phyloP scores from a whole-genome alignment of 2,329 filamentous ascomycete species.

The Tolypocladium nubicola region DNA sequence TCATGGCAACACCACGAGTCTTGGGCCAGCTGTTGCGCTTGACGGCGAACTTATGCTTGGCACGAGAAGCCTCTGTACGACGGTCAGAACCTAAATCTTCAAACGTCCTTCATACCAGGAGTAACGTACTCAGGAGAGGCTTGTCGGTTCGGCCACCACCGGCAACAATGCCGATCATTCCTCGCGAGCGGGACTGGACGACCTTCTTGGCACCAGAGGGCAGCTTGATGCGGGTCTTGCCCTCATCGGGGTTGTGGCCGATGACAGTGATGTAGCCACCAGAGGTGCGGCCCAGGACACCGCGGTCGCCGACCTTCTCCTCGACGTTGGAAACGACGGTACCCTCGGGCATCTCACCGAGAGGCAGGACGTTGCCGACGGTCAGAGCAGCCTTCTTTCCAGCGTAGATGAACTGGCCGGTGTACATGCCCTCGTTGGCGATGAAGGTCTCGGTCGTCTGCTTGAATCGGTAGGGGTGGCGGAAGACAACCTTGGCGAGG shows the following conservation, averaged over 20 bases:
- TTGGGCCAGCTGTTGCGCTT: conserved; percentile 99
- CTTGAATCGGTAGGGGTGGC: conserved; percentile 97
- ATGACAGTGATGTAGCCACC: conserved; percentile 99
- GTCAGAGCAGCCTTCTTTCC: conserved; percentile 97
- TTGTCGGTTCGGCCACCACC: conserved; percentile 99
- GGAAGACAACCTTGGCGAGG: conserved; percentile 93
- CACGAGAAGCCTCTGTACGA: conserved; percentile 82
- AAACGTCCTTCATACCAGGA: neutral
- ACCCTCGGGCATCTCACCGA: conserved; percentile 93
- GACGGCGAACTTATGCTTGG: conserved; percentile 99
- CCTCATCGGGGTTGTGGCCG: conserved; percentile 96
- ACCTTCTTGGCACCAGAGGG: conserved; percentile 99
- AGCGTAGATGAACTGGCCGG: conserved; percentile 99
- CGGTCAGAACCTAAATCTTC: neutral
- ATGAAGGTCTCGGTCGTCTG: conserved; percentile 98
- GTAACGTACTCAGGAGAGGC: conserved; percentile 75
- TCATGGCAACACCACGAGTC: conserved; percentile 99
- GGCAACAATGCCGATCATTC: conserved; percentile 99
- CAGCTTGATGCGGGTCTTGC: conserved; percentile 99
- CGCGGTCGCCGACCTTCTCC: conserved; percentile 97
- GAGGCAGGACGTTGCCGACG: conserved; percentile 94
- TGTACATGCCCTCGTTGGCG: conserved; percentile 99
- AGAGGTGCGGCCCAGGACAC: conserved; percentile 89
- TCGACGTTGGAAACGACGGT: conserved; percentile 99
- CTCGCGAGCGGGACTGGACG: conserved; percentile 79